Evolutionary conservation across 768 basidiomycete genomes (phyloP), one percentile per base, ranked within the genome.

Genomic region (Macrolepiota albuminosa): DNA sequence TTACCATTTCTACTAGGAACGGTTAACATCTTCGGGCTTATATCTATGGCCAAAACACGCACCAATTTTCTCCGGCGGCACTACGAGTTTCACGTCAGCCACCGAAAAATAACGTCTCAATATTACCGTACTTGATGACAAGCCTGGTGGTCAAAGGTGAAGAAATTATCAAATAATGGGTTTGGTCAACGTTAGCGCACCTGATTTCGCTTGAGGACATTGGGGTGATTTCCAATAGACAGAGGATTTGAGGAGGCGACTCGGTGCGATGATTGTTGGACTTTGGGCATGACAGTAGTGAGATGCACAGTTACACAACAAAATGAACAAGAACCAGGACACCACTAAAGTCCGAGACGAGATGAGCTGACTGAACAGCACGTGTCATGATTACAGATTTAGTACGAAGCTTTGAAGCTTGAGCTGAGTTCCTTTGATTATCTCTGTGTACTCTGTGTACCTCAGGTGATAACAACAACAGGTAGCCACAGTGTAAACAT

Each of bases 1-100:
- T 54, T 73, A 86, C 86, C 85, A 87, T 84, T 87, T 86, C 85
- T 86, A 52, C 52, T 43, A 48, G 39, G 14, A 37, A 31, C 18
- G 3, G 11, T 42, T 4, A 43, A 21, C 29, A 43, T 43, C 54
- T 13, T n/a, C 11, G n/a, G 42, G 13, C 31, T 43, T 18, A 54
- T 10, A 33, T n/a, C 16, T 16, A 29, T 43, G 18, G 29, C 33
- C 26, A 58, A 42, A 37, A 54, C 31, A 69, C 84, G 70, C 65
- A 87, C 87, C 73, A 91, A 68, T 71, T 91, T 91, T 60, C 89
- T 81, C 63, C 84, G 78, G 43, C 89, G 85, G 68, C 89, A 91
- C 78, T 89, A 70, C 53, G 74, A 73, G n/a, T 37, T 50, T 48
- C 33, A 39, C 24, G 34, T 52, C 34, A 62, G 47, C 75, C 75